Evolutionary conservation across 345 rosid genomes (phyloP).

Genomic region (Moringa oleifera): DNA sequence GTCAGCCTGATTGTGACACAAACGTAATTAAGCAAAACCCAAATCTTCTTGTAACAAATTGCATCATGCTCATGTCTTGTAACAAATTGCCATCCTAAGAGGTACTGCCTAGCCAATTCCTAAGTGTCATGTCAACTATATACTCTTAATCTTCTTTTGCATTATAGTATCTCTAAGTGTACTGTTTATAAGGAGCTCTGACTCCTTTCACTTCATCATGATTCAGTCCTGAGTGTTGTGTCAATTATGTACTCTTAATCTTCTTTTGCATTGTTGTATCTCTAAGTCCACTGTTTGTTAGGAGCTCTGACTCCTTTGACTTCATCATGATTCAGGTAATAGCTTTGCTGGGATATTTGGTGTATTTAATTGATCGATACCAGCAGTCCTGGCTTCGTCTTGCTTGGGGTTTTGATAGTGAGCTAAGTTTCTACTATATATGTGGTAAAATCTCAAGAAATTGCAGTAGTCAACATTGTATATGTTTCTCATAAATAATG

Average conservation of each 20-base stretch:
- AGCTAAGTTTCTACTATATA: slow-evolving; percentile 86
- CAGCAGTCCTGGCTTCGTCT: slow-evolving; percentile 80
- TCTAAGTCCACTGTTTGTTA: neutral
- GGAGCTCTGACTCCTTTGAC: slow-evolving; percentile 2
- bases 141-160: no score
- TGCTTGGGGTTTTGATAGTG: slow-evolving; percentile 90
- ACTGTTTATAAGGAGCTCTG: no score
- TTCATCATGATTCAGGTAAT: slow-evolving; percentile 57
- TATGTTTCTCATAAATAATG: neutral
- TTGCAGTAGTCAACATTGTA: neutral
- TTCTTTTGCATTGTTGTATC: slow-evolving; percentile 4
- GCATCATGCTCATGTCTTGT: no score
- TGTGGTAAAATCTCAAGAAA: slow-evolving; percentile 65
- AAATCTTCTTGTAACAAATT: no score
- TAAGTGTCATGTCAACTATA: no score
- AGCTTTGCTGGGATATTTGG: slow-evolving; percentile 82
- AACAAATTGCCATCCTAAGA: no score
- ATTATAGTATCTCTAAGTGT: no score
- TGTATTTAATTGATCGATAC: slow-evolving; percentile 65
- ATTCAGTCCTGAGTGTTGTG: no score
- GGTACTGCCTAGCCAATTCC: no score
- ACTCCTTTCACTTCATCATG: no score
- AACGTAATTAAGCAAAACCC: no score
- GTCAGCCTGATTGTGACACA: no score
- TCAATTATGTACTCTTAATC: neutral